These are phyloP conservation scores for Tolypocladium guangdongense DNA, from an alignment of 2,329 filamentous ascomycete species.

Conservation along the genomic window DNA sequence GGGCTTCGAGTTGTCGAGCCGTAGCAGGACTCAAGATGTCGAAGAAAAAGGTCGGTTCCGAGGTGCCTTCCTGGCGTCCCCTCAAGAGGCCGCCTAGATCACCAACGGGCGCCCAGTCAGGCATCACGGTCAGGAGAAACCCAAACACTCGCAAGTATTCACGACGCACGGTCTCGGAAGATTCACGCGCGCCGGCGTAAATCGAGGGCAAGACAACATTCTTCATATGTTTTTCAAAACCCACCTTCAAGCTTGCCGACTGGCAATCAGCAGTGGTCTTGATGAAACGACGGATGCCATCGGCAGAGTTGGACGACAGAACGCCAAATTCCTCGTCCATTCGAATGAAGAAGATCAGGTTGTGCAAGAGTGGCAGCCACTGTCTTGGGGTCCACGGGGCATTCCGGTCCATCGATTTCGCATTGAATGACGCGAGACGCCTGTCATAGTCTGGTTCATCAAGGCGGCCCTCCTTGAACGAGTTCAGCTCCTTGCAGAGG, in stretches of 20 bases:
- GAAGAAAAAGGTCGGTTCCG: conserved; percentile 70
- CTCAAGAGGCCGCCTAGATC: conserved; percentile 63
- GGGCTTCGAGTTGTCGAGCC: conserved; percentile 71
- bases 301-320: conserved; percentile 67
- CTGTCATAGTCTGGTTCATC: conserved; percentile 84
- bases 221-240: conserved; percentile 48
- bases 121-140: conserved; percentile 61
- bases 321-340: conserved; percentile 84
- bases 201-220: conserved; percentile 63
- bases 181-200: conserved; percentile 63
- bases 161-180: conserved; percentile 72
- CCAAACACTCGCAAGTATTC: conserved; percentile 76
- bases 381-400: conserved; percentile 53
- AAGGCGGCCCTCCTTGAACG: conserved; percentile 59
- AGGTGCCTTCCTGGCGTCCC: conserved; percentile 50
- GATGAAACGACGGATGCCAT: conserved; percentile 69
- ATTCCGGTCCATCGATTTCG: conserved; percentile 55
- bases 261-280: conserved; percentile 42
- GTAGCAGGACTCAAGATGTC: conserved; percentile 88
- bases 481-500: conserved; percentile 71
- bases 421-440: conserved; percentile 64
- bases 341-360: conserved; percentile 77
- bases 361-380: conserved; percentile 83
- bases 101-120: conserved; percentile 57
- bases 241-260: conserved; percentile 21